Evolutionary conservation across 306 rosid species (phyloP).

Genomic region (Prunus salicina): DNA sequence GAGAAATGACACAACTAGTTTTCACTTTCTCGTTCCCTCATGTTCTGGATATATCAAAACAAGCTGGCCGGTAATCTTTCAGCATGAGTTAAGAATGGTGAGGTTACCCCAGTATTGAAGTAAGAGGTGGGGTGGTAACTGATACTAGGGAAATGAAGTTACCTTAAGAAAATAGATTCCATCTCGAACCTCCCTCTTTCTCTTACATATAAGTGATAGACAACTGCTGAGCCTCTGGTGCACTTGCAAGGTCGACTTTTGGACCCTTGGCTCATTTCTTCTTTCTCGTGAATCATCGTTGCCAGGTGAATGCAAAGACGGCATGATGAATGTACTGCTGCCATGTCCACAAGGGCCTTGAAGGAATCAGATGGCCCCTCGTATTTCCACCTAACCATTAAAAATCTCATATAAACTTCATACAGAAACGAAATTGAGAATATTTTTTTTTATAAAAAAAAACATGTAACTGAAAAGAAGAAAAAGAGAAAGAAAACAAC

Average conservation of each 20-base stretch:
- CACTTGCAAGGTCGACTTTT: constrained; percentile 90
- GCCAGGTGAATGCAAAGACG: constrained; percentile 99
- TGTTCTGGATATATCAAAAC: background rate
- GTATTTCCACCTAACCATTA: constrained; percentile 78
- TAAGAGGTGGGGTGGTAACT: background rate
- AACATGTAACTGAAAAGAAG: background rate
- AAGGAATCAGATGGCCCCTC: constrained; percentile 96
- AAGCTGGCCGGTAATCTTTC: background rate
- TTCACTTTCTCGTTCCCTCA: background rate
- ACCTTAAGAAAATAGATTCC: constrained; percentile 93
- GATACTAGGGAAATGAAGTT: constrained; percentile 15
- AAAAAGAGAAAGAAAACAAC: background rate
- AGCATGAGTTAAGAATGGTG: background rate
- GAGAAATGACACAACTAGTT: background rate
- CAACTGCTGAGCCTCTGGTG: constrained; percentile 66
- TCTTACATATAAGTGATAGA: constrained; percentile 74
- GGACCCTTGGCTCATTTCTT: constrained; percentile 58
- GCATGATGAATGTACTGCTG: constrained; percentile 97
- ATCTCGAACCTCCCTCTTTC: constrained; percentile 86
- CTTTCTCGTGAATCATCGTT: constrained; percentile 60
- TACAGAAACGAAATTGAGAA: background rate
- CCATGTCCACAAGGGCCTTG: constrained; percentile 99
- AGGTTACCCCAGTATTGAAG: background rate
- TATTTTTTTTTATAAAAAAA: no score
- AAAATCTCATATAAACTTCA: constrained; percentile 22